Evolutionary conservation across 305 asterid genomes (phyloP), one percentile per base, ranked within the genome.

Genomic region (Caryopteris hybrid): DNA sequence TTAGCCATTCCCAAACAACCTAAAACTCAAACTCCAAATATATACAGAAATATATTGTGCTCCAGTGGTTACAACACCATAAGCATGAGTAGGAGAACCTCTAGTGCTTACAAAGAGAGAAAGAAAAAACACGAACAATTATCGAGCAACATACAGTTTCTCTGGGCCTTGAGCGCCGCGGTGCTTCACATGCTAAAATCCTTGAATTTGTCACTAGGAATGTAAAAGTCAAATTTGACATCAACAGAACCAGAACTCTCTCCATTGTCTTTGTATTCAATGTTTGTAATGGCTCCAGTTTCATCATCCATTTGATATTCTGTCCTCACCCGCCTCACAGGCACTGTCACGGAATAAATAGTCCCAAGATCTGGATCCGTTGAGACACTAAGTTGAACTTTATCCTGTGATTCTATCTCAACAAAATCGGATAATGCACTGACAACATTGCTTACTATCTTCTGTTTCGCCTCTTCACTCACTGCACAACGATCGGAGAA

Each of bases 401-500:
- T 94, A 67, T 94, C 99, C 81, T 87, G 95, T 1, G 99, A 88
- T 76, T 94, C 99, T 54, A 94, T 91, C 92, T 87, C 99, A 65
- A 94, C 99, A 14, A 94, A 87, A 57, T 91, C 96, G 11, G 99
- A 94, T 20, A 91, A 72, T 13, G 88, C 92, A 7, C 66, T 89
- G 45, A 94, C 96, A 0, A 91, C 85, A 20, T 89, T 91, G 77
- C 90, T 87, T n/a, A 94, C 97, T 18, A 94, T 94, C 88, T 86
- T 83, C 87, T 85, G 96, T 58, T 94, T 94, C 20, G 99, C 99
- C 80, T 87, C 99, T 1, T 94, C 99, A 12, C 96, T 94, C 59
- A 94, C 99, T 13, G 94, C 99, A 59, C 99, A 93, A 4, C 97
- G 81, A 70, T 94, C 99, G 3, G 99, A 91, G 85, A 94, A 94